Evolutionary conservation across 495 filamentous ascomycete genomes (phyloP).

Genomic region (Neohortaea acidophila): DNA sequence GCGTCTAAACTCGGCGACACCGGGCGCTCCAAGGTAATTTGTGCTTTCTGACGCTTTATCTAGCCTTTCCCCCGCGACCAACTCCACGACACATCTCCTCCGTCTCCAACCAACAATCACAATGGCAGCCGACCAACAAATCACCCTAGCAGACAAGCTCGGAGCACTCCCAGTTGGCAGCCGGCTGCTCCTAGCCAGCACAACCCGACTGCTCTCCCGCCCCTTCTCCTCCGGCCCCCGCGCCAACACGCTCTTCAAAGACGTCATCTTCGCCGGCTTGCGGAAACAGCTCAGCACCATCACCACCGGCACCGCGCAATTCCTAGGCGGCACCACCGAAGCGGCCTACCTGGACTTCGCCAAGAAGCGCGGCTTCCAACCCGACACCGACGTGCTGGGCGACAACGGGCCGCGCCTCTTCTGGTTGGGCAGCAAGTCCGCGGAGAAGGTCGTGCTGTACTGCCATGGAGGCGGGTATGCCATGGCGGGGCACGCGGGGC

Average conservation of each 20-base stretch:
- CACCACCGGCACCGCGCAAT: constrained; percentile 21
- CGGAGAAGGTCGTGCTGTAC: constrained; percentile 43
- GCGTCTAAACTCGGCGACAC: too few species aligned
- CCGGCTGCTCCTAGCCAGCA: not conserved
- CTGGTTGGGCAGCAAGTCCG: constrained; percentile 43
- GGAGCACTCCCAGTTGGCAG: not conserved
- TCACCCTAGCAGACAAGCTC: constrained; percentile 4
- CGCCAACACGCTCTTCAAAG: constrained; percentile 23
- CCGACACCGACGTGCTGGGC: constrained; percentile 34
- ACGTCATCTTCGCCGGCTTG: constrained; percentile 24
- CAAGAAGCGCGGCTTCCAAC: constrained; percentile 32
- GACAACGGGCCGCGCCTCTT: constrained; percentile 35
- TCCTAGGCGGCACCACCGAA: constrained; percentile 28
- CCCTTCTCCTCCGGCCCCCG: constrained; percentile 11
- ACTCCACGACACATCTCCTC: too few species aligned
- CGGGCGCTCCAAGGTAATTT: too few species aligned
- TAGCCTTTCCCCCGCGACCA: too few species aligned
- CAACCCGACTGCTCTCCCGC: constrained; percentile 3
- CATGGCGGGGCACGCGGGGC: constrained; percentile 27
- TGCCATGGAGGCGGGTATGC: constrained; percentile 51
- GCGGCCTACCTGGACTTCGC: constrained; percentile 33
- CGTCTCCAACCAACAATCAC: too few species aligned
- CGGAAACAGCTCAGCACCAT: constrained; percentile 19
- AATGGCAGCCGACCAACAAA: not conserved
- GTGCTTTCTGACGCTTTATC: too few species aligned